Evolutionary conservation across 192 early-diverging fungal species (phyloP), one percentile per base, ranked within the genome.

Genomic region (Coemansia asiatica): DNA sequence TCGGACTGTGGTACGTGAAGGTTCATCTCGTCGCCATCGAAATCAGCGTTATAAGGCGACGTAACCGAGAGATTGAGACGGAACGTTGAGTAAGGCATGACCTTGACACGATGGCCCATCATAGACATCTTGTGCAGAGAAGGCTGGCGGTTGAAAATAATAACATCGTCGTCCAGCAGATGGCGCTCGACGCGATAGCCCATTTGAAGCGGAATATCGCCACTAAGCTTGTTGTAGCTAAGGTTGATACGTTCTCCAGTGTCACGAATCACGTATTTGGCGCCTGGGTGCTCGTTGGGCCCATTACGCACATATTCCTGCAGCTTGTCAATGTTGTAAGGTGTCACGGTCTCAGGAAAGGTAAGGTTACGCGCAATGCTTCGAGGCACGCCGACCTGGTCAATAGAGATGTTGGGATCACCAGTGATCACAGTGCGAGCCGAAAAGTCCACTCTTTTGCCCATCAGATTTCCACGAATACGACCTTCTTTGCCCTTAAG

Each of bases 1-100:
- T 95, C 90, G 10, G 95, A 95, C 79, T 98, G 95, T 18, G 97
- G 97, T 18, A 96, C 94, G 75, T 99, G 97, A 85, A 99, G 76
- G 81, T 99, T 99, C 97, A 99, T 99, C 79, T 99, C 97, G 72
- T 99, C 97, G 58, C 97, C 97, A 75, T 99, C 97, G 83, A 99
- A 99, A 87, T 99, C 97, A 47, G 95, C 97, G 66, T 99, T 99
- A 74, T 99, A 99, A 21, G 97, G 97, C 47, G 93, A 90, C 7
- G 95, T 97, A 56, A 97, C 97, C 13, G 95, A 98, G 26, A 99
- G 84, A 64, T 98, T 99, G 35, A 99, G 83, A 21, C 97, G 89
- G 87, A 99, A 99, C 9, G 97, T 99, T 25, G 95, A 98, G 80
- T 95, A 97, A 4, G 97, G 97, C 97, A 99, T 97, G 38, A 99